Evolutionary conservation across 2,329 filamentous ascomycete genomes (phyloP).

Genomic region (Fusarium sp.): DNA sequence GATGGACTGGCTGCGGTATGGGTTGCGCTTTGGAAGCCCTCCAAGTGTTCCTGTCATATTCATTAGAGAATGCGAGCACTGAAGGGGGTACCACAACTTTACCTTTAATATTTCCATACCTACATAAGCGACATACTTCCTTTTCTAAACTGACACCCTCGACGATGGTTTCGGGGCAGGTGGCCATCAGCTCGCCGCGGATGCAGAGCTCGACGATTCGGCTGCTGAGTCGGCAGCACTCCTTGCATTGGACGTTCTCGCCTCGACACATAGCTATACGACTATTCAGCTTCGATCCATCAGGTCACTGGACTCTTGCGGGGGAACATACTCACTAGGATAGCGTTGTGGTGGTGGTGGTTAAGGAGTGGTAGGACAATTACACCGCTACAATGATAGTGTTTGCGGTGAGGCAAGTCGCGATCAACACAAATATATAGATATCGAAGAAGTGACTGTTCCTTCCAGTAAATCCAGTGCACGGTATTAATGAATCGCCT

Average conservation of each 20-base stretch:
- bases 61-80: background rate
- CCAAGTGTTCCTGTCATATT: constrained; percentile 14
- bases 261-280: constrained; percentile 26
- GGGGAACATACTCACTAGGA: background rate
- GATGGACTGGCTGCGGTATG: background rate
- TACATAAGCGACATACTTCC: constrained; percentile 16
- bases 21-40: constrained; percentile 3
- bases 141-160: constrained; percentile 20
- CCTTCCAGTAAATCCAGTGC: background rate
- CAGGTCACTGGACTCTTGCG: background rate
- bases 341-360: background rate
- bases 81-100: constrained; percentile 3
- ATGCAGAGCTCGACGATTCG: constrained; percentile 20
- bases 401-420: constrained; percentile 1
- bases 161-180: constrained; percentile 22
- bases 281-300: background rate
- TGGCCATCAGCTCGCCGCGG: constrained; percentile 12
- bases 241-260: constrained; percentile 27
- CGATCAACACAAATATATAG: constrained; percentile 4
- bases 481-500: background rate
- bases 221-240: constrained; percentile 13
- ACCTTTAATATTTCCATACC: background rate
- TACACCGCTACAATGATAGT: background rate
- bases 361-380: background rate
- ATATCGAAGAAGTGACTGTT: background rate